Evolutionary conservation across 257 asterid genomes (phyloP).

Genomic region (Voacanga thouarsii): DNA sequence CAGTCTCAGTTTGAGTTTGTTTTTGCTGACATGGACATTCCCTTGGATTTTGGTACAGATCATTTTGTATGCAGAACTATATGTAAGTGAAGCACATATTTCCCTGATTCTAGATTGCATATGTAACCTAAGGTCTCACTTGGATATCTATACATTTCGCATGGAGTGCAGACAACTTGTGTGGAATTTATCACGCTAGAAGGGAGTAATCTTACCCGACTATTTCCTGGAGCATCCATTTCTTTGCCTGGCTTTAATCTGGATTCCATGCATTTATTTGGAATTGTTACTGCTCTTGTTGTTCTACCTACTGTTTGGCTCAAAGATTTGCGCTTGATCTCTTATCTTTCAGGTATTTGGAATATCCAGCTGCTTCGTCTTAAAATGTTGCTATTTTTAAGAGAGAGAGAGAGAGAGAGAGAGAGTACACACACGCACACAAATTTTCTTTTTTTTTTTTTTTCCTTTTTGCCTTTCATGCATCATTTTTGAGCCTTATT

Average conservation of each 20-base stretch:
- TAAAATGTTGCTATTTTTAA: constrained; percentile 3
- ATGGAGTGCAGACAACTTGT: constrained; percentile 59
- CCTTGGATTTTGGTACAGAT: constrained; percentile 49
- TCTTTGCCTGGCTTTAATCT: constrained; percentile 48
- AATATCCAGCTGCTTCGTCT: constrained; percentile 2
- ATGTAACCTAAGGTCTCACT: not conserved
- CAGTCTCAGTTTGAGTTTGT: not conserved
- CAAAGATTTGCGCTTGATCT: constrained; percentile 70
- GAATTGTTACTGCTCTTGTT: constrained; percentile 44
- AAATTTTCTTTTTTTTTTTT: no score
- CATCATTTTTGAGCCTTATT: constrained; percentile 12
- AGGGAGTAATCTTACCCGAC: constrained; percentile 71
- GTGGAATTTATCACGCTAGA: constrained; percentile 77
- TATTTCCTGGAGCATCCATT: constrained; percentile 63
- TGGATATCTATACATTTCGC: constrained; percentile 15
- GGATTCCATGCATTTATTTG: constrained; percentile 63
- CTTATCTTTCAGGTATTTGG: constrained; percentile 70
- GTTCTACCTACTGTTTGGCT: constrained; percentile 80
- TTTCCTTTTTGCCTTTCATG: constrained; percentile 1
- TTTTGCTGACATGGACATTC: constrained; percentile 5
- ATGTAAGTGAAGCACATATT: constrained; percentile 44
- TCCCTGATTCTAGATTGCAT: not conserved
- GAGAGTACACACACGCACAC: not conserved
- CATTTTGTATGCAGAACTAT: constrained; percentile 73
- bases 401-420: no score